Base-by-base conservation (phyloP, 306 rosid genomes). In the Sesbania bispinosa region DNA sequence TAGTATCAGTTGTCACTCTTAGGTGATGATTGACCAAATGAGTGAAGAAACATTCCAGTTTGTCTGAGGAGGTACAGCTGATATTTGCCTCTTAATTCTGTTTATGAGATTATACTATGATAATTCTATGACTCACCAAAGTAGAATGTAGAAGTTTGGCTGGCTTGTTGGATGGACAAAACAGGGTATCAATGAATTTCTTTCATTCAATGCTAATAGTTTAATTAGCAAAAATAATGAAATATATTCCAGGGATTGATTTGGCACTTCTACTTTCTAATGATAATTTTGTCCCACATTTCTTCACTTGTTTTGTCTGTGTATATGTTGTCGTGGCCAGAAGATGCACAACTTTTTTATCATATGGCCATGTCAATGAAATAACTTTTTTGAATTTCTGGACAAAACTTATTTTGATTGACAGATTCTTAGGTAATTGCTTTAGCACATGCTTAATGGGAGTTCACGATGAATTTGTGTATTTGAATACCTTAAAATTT, bases 351-450 rank as follows among this genome's bases (percentile, higher is more conserved):
- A n/a, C n/a, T n/a, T n/a, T n/a, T n/a, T n/a, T n/a, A n/a, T n/a
- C n/a, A n/a, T n/a, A n/a, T n/a, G n/a, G n/a, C n/a, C n/a, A n/a
- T n/a, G n/a, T 52, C 15, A 67, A 27, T 30, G 45, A 2, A 29
- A 61, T 67, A 36, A 21, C 18, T 55, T 78, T 23, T 41, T 42
- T 10, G 53, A 67, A 30, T 57, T 62, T 32, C 20, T 30, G 54
- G 20, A 36, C 26, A 24, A 14, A 45, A 41, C 18, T 50, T 26
- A 50, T 75, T 79, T 54, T 80, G 67, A 30, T 79, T 7, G 43
- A 19, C 38, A 74, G 41, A 19, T 74, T 59, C 62, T 51, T 68
- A 32, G 36, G 27, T 50, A 27, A 60, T 55, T 75, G 36, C 74
- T 54, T 75, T 23, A 16, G 14, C 36, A 20, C 53, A 14, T 21